phyloP scores from a whole-genome alignment of 108 stramenopile genomes.

The Skeletonema tropicum region DNA sequence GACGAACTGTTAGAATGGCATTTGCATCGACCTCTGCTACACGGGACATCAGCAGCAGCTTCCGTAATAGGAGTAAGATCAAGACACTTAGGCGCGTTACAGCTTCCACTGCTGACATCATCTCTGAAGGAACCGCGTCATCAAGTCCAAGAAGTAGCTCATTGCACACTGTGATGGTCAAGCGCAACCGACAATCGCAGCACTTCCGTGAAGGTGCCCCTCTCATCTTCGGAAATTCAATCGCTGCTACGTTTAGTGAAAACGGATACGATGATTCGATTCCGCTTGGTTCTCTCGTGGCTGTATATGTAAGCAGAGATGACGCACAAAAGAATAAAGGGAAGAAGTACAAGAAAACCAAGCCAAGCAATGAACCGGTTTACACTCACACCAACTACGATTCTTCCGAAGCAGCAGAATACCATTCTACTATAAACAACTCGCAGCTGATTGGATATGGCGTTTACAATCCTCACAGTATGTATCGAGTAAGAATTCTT shows the following conservation, averaged over 20 bases:
- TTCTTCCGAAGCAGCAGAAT: constrained; percentile 3
- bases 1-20: neutral
- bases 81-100: neutral
- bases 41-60: neutral
- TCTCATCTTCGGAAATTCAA: constrained; percentile 72
- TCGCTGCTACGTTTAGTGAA: constrained; percentile 48
- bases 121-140: neutral
- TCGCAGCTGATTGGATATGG: constrained; percentile 79
- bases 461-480: constrained; percentile 80
- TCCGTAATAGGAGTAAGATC: neutral
- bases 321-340: neutral
- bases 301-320: constrained; percentile 61
- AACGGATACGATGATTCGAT: constrained; percentile 16
- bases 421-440: constrained; percentile 24
- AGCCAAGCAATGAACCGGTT: constrained; percentile 8
- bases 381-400: constrained; percentile 39
- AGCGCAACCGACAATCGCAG: constrained; percentile 73
- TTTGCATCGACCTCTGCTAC: neutral
- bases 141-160: neutral
- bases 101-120: neutral
- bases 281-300: constrained; percentile 61
- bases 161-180: constrained; percentile 61
- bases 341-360: constrained; percentile 22
- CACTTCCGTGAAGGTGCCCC: constrained; percentile 77
- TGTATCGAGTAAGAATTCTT: constrained; percentile 85